phyloP scores from a whole-genome alignment of 2,329 filamentous ascomycete species.

The Colletotrichum sublineola region DNA sequence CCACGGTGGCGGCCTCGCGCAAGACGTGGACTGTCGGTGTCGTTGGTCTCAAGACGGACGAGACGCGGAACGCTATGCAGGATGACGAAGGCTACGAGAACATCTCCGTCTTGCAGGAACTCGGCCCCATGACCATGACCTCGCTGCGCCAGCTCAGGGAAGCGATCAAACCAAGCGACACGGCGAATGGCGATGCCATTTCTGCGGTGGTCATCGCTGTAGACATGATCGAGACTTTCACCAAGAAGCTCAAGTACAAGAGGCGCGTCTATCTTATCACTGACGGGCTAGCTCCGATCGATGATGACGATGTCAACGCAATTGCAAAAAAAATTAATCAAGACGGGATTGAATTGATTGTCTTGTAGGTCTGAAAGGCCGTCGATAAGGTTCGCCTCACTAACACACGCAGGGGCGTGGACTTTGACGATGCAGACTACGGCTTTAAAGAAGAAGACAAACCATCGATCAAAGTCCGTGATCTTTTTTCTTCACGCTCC shows the following conservation, averaged over 20 bases:
- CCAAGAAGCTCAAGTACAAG: slow-evolving; percentile 85
- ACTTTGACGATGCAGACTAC: slow-evolving; percentile 92
- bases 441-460: slow-evolving; percentile 96
- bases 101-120: slow-evolving; percentile 82
- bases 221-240: slow-evolving; percentile 84
- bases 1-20: slow-evolving; percentile 75
- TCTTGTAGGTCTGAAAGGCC: slow-evolving; percentile 73
- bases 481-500: neutral
- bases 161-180: slow-evolving; percentile 75
- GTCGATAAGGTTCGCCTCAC: neutral
- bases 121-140: slow-evolving; percentile 72
- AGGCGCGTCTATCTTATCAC: slow-evolving; percentile 88
- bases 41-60: slow-evolving; percentile 85
- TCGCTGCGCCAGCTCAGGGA: slow-evolving; percentile 75
- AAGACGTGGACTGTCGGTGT: slow-evolving; percentile 81
- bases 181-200: slow-evolving; percentile 82
- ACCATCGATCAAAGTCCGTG: slow-evolving; percentile 71
- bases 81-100: slow-evolving; percentile 82
- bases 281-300: slow-evolving; percentile 80
- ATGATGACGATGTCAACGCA: slow-evolving; percentile 76
- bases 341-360: slow-evolving; percentile 80
- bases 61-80: slow-evolving; percentile 76
- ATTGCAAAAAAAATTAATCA: slow-evolving; percentile 82
- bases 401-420: slow-evolving; percentile 74
- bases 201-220: slow-evolving; percentile 90